These are phyloP conservation scores for Sporothrix curviconia DNA, from an alignment of 2,329 filamentous ascomycete genomes.

Conservation along the genomic window DNA sequence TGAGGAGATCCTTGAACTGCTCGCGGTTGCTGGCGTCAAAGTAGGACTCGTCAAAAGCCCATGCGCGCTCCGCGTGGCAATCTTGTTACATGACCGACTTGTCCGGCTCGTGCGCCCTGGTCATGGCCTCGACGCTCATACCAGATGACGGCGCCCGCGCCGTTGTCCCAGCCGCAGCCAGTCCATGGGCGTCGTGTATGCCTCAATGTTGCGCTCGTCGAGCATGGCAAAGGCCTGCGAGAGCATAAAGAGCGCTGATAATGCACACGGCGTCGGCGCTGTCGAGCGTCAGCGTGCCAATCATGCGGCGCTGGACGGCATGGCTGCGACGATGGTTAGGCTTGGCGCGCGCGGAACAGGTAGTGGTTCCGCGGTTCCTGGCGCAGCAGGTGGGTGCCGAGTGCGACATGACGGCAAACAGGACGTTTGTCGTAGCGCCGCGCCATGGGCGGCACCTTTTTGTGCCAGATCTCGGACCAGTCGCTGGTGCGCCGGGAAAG, in stretches of 20 bases:
- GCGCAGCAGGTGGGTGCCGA: constrained; percentile 22
- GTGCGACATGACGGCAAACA: constrained; percentile 21
- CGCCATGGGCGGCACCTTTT: constrained; percentile 19
- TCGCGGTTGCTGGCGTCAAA: constrained; percentile 22
- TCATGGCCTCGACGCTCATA: constrained; percentile 21
- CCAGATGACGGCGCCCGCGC: constrained; percentile 24
- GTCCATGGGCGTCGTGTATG: constrained; percentile 23
- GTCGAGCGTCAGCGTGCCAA: constrained; percentile 20
- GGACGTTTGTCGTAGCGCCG: constrained; percentile 23
- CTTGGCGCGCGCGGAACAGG: constrained; percentile 23
- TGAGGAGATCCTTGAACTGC: constrained; percentile 18
- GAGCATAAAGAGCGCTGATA: constrained; percentile 22
- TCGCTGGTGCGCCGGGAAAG: constrained; percentile 18
- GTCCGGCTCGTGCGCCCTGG: constrained; percentile 13
- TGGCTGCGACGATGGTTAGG: constrained; percentile 24
- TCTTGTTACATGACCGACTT: constrained; percentile 17
- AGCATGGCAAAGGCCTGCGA: constrained; percentile 24
- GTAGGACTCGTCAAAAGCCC: constrained; percentile 23
- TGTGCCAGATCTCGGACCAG: constrained; percentile 21
- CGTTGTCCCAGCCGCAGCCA: constrained; percentile 21
- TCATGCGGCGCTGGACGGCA: constrained; percentile 23
- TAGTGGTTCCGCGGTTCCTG: constrained; percentile 16
- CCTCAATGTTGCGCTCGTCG: constrained; percentile 21
- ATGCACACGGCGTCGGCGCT: constrained; percentile 24
- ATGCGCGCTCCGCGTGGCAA: constrained; percentile 20